Base-by-base conservation (phyloP, 176 grass and related monocot genomes). In the Oryza australiensis region DNA sequence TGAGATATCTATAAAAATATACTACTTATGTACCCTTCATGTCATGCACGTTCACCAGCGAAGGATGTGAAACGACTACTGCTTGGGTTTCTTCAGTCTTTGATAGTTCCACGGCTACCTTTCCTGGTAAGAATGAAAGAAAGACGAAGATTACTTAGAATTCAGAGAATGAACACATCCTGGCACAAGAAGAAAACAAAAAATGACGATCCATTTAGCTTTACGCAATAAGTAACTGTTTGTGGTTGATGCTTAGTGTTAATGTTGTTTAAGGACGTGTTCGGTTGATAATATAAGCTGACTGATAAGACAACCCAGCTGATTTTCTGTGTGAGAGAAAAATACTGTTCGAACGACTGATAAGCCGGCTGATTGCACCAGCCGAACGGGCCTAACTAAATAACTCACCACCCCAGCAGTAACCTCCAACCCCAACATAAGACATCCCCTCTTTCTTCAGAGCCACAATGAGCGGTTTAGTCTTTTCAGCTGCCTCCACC, bases 381-480 rank as follows among this genome's bases (percentile, higher is more conserved):
- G n/a, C n/a, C n/a, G n/a, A n/a, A n/a, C n/a, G n/a, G n/a, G n/a
- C n/a, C n/a, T n/a, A 4, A 26, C n/a, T 9, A 8, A n/a, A 26
- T 5, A 4, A 86, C 90, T 69, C 69, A 97, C 94, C 88, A 55
- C 94, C 90, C 94, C 90, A 97, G 81, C 94, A 91, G 70, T 92
- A 97, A 0, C 88, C 90, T 34, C 76, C 86, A 66, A 91, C 74
- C 1, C 88, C 90, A 73, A 91, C 65, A n/a, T 38, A 51, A 62
- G 68, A 72, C 43, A 83, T 75, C 5, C 90, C 88, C 73, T 70
- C 79, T 24, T 82, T 75, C 70, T 85, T 93, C 53, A 97, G 11
- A 91, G 73, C 88, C 59, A 55, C 86, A 80, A 91, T 85, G 34
- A 93, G 66, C 45, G 40, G 69, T 74, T 80, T 77, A 34, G 86